Base-by-base conservation (phyloP, 2,329 filamentous ascomycete genomes). In the Ilyonectria destructans region DNA sequence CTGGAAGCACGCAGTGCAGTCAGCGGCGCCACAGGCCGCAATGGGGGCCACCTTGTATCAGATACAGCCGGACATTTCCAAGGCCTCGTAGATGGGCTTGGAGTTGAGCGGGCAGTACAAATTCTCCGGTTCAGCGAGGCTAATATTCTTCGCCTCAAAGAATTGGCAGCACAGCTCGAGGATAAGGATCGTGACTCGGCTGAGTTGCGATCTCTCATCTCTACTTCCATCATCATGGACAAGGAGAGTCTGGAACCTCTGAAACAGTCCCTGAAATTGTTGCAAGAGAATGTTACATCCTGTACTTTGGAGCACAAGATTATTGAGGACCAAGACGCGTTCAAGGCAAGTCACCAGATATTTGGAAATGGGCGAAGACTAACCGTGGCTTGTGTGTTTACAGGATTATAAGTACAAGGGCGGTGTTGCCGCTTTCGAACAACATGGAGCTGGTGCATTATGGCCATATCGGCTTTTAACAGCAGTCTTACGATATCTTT, bases 391-490 rank as follows among this genome's bases (percentile, higher is more conserved):
- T 26, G 26, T 4, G 26, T 6, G 1, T 26, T 26, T 26, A 26
- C 5, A 26, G 26, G 26, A 26, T 26, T 43, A 56, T 17, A 37
- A 43, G 10, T 31, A 58, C 33, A 71, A 65, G 57, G 45, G 60
- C 54, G 69, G 54, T 10, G 31, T 68, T 4, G 65, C 37, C 4
- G 81, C 82, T 0, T 82, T 80, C 8, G 74, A 84, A n/a, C 76
- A 77, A 1, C 82, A 82, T 52, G 63, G 69, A 1, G 83, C 83
- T 2, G 85, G 82, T 4, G 83, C 84, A 9, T 74, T 87, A 4
- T 86, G 83, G 81, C 83, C 85, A 0, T 87, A 86, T 66, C 76
- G 83, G 10, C 78, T 88, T 8, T 79, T 87, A 0, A 82, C 81
- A 10, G 74, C 76, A 2, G 68, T 85, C 26, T 83, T 82, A 76